These are phyloP conservation scores for Calocybe cyanea DNA, from an alignment of 768 basidiomycete genomes.

Conservation along the genomic window DNA sequence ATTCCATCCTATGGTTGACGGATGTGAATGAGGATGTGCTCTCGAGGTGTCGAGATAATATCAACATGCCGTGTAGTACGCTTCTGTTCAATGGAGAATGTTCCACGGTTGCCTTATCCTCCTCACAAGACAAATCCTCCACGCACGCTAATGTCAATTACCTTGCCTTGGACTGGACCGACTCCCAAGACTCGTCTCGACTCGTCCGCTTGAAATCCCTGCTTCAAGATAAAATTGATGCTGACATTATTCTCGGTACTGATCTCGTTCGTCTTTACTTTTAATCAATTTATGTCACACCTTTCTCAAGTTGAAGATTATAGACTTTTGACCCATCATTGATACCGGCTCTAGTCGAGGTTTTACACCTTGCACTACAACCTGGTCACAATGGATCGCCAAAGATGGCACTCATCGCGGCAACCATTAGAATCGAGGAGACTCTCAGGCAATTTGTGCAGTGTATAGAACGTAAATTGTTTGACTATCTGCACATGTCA, in stretches of 20 bases:
- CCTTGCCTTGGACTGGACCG: conserved; percentile 61
- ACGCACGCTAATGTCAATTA: conserved; percentile 42
- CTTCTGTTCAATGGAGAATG: conserved; percentile 23
- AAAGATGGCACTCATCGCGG: conserved; percentile 41
- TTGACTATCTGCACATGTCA: neutral
- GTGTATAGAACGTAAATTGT: conserved; percentile 26
- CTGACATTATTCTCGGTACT: conserved; percentile 67
- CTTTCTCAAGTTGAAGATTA: neutral
- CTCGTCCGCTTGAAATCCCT: conserved; percentile 22
- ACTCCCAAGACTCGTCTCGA: conserved; percentile 39
- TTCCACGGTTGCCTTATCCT: neutral
- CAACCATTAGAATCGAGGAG: conserved; percentile 53
- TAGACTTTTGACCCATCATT: conserved; percentile 69
- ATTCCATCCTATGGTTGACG: conserved; percentile 44
- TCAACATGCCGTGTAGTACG: conserved; percentile 68
- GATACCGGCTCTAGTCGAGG: conserved; percentile 52
- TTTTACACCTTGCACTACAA: conserved; percentile 43
- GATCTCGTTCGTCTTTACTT: conserved; percentile 45
- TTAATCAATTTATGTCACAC: neutral
- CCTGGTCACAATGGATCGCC: conserved; percentile 4
- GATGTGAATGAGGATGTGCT: conserved; percentile 67
- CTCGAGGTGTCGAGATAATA: conserved; percentile 53
- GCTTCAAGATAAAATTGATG: conserved; percentile 38
- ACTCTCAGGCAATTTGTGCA: conserved; percentile 47
- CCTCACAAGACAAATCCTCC: conserved; percentile 50